Conservation (phyloP, 2,329 filamentous ascomycete species). For the Neophaeococcomyces mojaviensis region DNA sequence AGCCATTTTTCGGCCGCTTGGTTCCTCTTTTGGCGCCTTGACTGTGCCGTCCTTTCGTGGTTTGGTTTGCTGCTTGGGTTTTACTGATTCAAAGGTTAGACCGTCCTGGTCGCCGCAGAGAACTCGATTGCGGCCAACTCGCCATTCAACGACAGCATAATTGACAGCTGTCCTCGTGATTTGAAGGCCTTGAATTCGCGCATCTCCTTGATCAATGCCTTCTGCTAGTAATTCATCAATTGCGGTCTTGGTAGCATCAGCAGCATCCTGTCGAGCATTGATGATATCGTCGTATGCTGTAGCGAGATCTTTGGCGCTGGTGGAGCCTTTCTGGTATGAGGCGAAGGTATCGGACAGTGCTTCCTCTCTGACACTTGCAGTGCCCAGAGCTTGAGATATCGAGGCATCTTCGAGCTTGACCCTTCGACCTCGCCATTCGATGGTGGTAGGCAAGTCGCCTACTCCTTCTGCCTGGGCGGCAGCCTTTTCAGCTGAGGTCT, state of each 20-base stretch:
- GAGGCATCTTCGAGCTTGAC: constrained; percentile 89
- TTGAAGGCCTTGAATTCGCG: constrained; percentile 83
- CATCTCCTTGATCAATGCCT: constrained; percentile 73
- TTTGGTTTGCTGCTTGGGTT: constrained; percentile 45
- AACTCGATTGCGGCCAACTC: constrained; percentile 85
- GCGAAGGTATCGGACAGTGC: constrained; percentile 32
- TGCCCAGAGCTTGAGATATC: constrained; percentile 74
- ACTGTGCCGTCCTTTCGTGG: constrained; percentile 43
- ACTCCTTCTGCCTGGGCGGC: constrained; percentile 41
- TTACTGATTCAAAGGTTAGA: constrained; percentile 45
- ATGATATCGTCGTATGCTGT: constrained; percentile 87
- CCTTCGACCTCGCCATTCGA: constrained; percentile 77
- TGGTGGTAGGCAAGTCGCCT: constrained; percentile 57
- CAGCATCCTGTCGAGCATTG: constrained; percentile 83
- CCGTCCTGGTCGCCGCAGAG: constrained; percentile 80
- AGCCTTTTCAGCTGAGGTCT: constrained; percentile 43
- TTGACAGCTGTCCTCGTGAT: constrained; percentile 89
- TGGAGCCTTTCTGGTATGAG: constrained; percentile 10
- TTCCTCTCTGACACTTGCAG: constrained; percentile 53
- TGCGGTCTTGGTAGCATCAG: constrained; percentile 84
- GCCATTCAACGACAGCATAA: constrained; percentile 89
- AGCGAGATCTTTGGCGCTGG: constrained; percentile 61
- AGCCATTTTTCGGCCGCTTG: constrained; percentile 66
- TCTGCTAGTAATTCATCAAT: constrained; percentile 85
- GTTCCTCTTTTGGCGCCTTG: constrained; percentile 50